phyloP scores from a whole-genome alignment of 1,139 yeast species.

The Hansenula sp. region DNA sequence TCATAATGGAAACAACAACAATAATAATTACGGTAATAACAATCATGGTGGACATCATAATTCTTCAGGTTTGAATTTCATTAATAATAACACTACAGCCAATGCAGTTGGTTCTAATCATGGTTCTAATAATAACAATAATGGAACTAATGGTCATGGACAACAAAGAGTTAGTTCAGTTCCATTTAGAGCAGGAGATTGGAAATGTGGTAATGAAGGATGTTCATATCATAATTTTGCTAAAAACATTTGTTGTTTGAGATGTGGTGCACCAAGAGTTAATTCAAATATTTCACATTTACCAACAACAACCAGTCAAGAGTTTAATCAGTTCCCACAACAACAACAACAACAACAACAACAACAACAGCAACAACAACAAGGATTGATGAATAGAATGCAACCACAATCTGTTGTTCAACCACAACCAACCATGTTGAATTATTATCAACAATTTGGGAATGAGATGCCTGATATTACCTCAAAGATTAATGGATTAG shows the following conservation, averaged over 20 bases:
- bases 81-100: neutral
- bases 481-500: conserved; percentile 17
- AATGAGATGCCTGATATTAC: conserved; percentile 9
- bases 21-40: conserved; percentile 4
- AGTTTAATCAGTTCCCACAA: conserved; percentile 1
- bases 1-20: conserved; percentile 12
- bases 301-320: neutral
- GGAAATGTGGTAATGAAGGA: conserved; percentile 80
- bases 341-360: conserved; percentile 5
- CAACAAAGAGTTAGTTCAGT: conserved; percentile 40
- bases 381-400: conserved; percentile 1
- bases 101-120: conserved; percentile 4
- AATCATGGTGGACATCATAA: conserved; percentile 14
- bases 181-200: conserved; percentile 95
- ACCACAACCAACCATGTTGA: conserved; percentile 1
- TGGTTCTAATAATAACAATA: conserved; percentile 12
- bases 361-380: conserved; percentile 2
- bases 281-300: neutral
- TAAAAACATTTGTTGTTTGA: conserved; percentile 78
- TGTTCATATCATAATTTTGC: conserved; percentile 94
- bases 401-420: neutral
- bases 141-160: conserved; percentile 16
- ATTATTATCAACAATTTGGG: conserved; percentile 2
- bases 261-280: conserved; percentile 75
- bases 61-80: neutral